Conservation (phyloP, 192 early-diverging fungal species). For the Coemansia sp. region DNA sequence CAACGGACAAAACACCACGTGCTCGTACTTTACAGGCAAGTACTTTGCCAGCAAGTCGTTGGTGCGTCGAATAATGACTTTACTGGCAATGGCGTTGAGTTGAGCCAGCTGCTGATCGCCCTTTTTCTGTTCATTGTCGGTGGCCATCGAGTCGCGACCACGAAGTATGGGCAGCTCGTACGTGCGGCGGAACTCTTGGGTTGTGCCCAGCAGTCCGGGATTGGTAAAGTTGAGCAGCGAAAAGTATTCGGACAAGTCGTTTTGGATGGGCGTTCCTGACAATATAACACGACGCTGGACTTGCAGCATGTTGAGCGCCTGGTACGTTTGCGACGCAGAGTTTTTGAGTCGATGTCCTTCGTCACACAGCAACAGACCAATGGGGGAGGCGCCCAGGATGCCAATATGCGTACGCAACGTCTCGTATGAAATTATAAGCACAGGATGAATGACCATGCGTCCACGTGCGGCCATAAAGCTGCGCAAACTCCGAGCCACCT, state of each 20-base stretch:
- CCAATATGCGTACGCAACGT: constrained; percentile 80
- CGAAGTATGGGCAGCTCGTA: constrained; percentile 93
- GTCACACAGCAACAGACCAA: constrained; percentile 94
- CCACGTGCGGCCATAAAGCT: constrained; percentile 84
- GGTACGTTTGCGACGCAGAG: constrained; percentile 78
- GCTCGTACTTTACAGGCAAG: constrained; percentile 94
- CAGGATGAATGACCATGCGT: constrained; percentile 81
- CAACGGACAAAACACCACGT: constrained; percentile 94
- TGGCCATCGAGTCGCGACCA: constrained; percentile 89
- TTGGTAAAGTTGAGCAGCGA: constrained; percentile 92
- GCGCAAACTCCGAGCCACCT: constrained; percentile 69
- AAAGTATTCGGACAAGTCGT: constrained; percentile 91
- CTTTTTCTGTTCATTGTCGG: constrained; percentile 68
- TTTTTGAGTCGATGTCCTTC: constrained; percentile 98
- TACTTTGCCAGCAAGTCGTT: constrained; percentile 97
- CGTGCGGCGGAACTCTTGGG: constrained; percentile 84
- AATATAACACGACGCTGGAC: constrained; percentile 91
- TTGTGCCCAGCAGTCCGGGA: constrained; percentile 86
- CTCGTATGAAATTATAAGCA: constrained; percentile 98
- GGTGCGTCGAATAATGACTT: constrained; percentile 96
- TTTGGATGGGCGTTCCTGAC: constrained; percentile 96
- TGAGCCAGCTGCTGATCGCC: constrained; percentile 87
- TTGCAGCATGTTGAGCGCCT: constrained; percentile 77
- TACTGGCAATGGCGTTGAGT: constrained; percentile 81
- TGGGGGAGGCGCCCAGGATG: constrained; percentile 73